Conservation (phyloP, 2,329 filamentous ascomycete genomes). For the Penicillium polonicum region DNA sequence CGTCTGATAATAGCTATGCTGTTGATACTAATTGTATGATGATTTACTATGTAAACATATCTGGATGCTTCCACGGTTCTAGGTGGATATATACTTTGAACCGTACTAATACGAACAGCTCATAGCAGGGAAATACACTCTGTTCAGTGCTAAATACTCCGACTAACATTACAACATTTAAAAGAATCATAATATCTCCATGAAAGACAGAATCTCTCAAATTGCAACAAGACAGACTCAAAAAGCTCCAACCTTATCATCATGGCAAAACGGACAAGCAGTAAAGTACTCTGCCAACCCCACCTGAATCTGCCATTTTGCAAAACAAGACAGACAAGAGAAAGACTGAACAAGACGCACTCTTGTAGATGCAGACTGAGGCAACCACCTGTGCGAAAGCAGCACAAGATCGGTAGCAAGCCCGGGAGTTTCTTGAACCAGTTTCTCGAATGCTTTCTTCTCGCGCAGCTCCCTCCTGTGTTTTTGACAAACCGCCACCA, state of each 20-base stretch:
- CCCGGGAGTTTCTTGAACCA: background rate
- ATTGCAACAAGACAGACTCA: background rate
- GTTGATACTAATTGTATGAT: background rate
- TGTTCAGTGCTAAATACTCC: background rate
- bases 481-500: background rate
- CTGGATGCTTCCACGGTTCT: background rate
- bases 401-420: conserved; percentile 3
- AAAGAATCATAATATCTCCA: background rate
- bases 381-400: background rate
- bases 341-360: background rate
- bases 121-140: background rate
- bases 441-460: background rate
- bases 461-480: background rate
- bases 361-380: background rate
- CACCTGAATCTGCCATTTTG: conserved; percentile 1
- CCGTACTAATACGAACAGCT: too few species aligned
- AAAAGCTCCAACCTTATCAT: background rate
- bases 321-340: conserved; percentile 2
- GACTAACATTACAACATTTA: background rate
- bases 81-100: background rate
- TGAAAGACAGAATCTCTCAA: background rate
- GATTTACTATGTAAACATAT: background rate
- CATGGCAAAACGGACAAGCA: background rate
- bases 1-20: background rate
- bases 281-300: background rate